These are phyloP conservation scores for Dalbergia cultrata DNA, from an alignment of 306 rosid genomes.

Conservation along the genomic window DNA sequence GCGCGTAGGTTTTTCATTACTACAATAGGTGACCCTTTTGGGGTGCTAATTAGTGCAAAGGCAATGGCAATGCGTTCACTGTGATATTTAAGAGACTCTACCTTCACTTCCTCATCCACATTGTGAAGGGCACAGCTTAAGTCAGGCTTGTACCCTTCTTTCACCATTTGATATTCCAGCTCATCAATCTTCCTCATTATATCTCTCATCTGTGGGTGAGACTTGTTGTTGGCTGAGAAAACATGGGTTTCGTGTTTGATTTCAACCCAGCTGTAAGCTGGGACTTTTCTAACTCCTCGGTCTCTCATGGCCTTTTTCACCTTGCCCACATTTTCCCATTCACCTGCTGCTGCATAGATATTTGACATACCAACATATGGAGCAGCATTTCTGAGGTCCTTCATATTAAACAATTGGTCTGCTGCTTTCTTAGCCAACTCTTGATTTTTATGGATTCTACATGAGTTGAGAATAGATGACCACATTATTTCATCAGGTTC, in stretches of 20 bases:
- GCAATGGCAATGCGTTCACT: constrained; percentile 95
- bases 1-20: constrained; percentile 93
- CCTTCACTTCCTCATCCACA: constrained; percentile 68
- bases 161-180: constrained; percentile 66
- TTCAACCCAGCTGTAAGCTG: constrained; percentile 92
- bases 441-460: constrained; percentile 86
- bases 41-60: constrained; percentile 77
- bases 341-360: constrained; percentile 86
- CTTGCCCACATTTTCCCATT: constrained; percentile 84
- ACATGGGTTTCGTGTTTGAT: constrained; percentile 72
- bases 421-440: constrained; percentile 83
- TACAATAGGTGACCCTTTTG: constrained; percentile 74
- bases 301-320: constrained; percentile 89
- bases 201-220: constrained; percentile 69
- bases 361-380: constrained; percentile 85
- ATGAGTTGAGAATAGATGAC: constrained; percentile 85
- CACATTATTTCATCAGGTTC: constrained; percentile 88
- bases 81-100: constrained; percentile 83
- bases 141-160: constrained; percentile 82
- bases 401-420: constrained; percentile 72
- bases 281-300: constrained; percentile 78
- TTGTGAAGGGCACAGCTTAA: constrained; percentile 81
- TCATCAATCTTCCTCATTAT: constrained; percentile 71
- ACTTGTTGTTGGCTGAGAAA: constrained; percentile 70
- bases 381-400: constrained; percentile 73